Percentiles rank a stretch among this genome's conserved stretches.
Conservation (phyloP, 768 basidiomycete species). For the Rhodotorula kratochvilovae region DNA sequence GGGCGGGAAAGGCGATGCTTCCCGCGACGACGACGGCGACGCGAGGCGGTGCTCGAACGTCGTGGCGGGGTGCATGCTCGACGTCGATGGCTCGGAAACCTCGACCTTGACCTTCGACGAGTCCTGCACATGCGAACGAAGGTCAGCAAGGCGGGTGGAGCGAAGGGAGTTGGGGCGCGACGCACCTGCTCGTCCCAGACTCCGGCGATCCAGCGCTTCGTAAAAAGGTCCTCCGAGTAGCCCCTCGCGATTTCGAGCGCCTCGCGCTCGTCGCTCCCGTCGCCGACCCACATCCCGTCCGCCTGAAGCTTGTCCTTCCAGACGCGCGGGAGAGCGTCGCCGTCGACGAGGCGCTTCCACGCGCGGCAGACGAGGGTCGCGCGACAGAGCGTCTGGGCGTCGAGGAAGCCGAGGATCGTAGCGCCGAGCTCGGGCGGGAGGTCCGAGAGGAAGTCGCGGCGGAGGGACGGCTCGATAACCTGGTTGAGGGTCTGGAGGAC, state of each 20-base stretch:
- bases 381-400: conserved; percentile 73
- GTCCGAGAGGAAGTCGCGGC: conserved; percentile 87
- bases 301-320: conserved; percentile 81
- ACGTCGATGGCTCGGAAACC: not conserved
- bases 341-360: conserved; percentile 89
- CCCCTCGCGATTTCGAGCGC: conserved; percentile 58
- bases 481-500: conserved; percentile 84
- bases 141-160: not conserved
- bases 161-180: not conserved
- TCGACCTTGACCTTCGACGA: conserved; percentile 41
- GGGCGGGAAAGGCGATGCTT: conserved; percentile 16
- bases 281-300: conserved; percentile 85
- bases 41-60: conserved; percentile 39
- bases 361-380: conserved; percentile 74
- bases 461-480: conserved; percentile 81
- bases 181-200: conserved; percentile 39
- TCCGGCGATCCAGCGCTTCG: conserved; percentile 38
- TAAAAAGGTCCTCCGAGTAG: conserved; percentile 34
- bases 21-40: conserved; percentile 40
- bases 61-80: not conserved
- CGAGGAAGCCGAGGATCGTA: conserved; percentile 76
- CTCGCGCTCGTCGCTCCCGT: conserved; percentile 74
- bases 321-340: conserved; percentile 65
- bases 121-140: not conserved
- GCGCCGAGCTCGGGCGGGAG: conserved; percentile 90